These are phyloP conservation scores for Rosa lucieae DNA, from an alignment of 306 rosid genomes.

Conservation along the genomic window DNA sequence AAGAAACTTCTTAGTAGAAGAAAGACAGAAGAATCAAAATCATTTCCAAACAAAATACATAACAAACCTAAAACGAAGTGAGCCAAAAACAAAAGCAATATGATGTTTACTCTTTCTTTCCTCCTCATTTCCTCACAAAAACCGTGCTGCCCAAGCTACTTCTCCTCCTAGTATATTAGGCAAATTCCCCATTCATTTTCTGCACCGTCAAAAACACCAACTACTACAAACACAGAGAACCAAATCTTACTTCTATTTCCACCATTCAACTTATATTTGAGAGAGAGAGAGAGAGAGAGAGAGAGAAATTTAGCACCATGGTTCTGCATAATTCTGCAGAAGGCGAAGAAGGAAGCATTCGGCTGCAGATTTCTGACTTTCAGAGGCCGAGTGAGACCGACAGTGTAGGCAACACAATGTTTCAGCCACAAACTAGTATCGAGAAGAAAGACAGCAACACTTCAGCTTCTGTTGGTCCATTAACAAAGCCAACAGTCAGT, in stretches of 20 bases:
- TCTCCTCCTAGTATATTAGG: slow-evolving; percentile 17
- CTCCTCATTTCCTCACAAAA: slow-evolving; percentile 27
- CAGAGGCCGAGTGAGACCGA: slow-evolving; percentile 40
- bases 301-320: slow-evolving; percentile 31
- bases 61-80: slow-evolving; percentile 30
- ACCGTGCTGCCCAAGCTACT: slow-evolving; percentile 58
- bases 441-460: slow-evolving; percentile 50
- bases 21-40: background rate
- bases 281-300: no score
- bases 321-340: slow-evolving; percentile 38
- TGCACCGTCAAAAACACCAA: background rate
- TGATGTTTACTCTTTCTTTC: slow-evolving; percentile 43
- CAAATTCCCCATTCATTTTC: background rate
- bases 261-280: background rate
- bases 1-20: slow-evolving; percentile 2
- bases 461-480: slow-evolving; percentile 9
- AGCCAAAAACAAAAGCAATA: slow-evolving; percentile 35
- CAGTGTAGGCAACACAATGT: slow-evolving; percentile 48
- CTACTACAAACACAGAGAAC: background rate
- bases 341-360: slow-evolving; percentile 43
- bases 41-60: slow-evolving; percentile 18
- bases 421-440: slow-evolving; percentile 49
- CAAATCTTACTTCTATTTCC: background rate
- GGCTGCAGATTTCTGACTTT: slow-evolving; percentile 45
- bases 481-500: slow-evolving; percentile 24